A percentile compares a stretch with the other conserved stretches of the same genome.
Evolutionary conservation across 345 rosid species (phyloP).

Genomic region (Euphorbia lathyris): DNA sequence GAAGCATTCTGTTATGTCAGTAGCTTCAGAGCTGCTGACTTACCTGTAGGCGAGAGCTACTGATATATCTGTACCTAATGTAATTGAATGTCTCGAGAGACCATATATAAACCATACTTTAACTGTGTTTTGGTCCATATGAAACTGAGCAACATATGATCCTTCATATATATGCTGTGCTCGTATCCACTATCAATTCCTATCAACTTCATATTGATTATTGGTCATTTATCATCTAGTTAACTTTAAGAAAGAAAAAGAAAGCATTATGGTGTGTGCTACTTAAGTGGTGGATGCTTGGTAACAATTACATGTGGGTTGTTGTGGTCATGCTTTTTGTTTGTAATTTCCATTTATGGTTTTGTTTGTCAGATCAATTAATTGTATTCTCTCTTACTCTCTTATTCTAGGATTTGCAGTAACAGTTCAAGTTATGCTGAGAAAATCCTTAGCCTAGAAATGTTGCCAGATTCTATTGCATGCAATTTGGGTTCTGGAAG

Average conservation of each 20-base stretch:
- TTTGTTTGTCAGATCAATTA: background rate
- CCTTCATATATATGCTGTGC: background rate
- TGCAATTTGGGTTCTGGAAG: constrained; percentile 42
- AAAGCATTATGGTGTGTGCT: too few relatives aligned
- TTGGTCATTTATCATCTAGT: background rate
- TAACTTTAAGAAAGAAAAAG: background rate
- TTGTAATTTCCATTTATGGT: background rate
- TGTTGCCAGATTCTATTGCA: constrained; percentile 52
- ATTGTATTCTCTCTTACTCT: background rate
- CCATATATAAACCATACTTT: background rate
- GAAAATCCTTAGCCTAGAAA: constrained; percentile 56
- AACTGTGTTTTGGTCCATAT: background rate
- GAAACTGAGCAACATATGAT: too few relatives aligned
- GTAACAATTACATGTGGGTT: too few relatives aligned
- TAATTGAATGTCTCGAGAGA: too few relatives aligned
- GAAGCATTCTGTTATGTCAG: background rate
- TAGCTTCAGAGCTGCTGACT: background rate
- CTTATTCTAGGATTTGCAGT: constrained; percentile 54
- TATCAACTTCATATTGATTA: background rate
- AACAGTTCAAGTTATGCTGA: constrained; percentile 85
- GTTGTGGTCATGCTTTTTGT: background rate
- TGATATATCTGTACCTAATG: too few relatives aligned
- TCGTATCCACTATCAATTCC: background rate
- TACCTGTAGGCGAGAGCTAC: background rate
- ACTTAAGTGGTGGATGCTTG: too few relatives aligned